Percentiles rank a stretch among this genome's conserved stretches.
These are phyloP conservation scores for Oryza glumipatula DNA, from an alignment of 176 grass and related monocot species.

Conservation along the genomic window DNA sequence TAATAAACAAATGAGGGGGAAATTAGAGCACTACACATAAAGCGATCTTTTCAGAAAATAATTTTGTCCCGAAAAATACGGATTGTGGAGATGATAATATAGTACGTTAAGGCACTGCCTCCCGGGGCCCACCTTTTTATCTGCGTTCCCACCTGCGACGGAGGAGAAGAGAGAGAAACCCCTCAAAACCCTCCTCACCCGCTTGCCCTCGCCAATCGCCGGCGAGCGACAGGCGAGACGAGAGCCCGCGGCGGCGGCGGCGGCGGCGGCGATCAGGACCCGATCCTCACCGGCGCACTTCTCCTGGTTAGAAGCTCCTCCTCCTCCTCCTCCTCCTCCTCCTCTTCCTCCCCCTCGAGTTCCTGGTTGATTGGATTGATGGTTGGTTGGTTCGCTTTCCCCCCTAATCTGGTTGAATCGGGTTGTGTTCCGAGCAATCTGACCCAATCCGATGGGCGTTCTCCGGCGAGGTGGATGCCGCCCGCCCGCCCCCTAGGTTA, in stretches of 20 bases:
- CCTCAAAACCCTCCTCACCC: conserved; percentile 27
- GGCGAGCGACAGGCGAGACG: neutral
- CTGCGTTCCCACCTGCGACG: no score
- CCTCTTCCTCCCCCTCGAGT: no score
- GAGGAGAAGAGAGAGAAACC: conserved; percentile 9
- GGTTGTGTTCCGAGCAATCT: neutral
- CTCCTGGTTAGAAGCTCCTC: neutral
- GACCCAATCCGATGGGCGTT: neutral
- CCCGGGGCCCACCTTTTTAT: no score
- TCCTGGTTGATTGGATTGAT: neutral
- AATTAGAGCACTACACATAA: no score
- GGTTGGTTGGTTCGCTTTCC: neutral
- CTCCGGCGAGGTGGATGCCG: neutral
- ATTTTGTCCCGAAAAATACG: no score
- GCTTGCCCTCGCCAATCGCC: conserved; percentile 16
- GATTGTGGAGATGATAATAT: no score
- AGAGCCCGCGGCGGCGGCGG: no score
- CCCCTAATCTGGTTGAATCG: conserved; percentile 4
- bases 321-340: neutral
- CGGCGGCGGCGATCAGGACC: neutral
- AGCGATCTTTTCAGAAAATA: no score
- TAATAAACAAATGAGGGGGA: no score
- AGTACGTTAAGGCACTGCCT: no score
- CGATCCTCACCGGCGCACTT: conserved; percentile 21
- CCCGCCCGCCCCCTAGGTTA: neutral